These are phyloP conservation scores for Thraustochytrium sp. DNA, from an alignment of 352 stramenopile genomes.

Conservation along the genomic window DNA sequence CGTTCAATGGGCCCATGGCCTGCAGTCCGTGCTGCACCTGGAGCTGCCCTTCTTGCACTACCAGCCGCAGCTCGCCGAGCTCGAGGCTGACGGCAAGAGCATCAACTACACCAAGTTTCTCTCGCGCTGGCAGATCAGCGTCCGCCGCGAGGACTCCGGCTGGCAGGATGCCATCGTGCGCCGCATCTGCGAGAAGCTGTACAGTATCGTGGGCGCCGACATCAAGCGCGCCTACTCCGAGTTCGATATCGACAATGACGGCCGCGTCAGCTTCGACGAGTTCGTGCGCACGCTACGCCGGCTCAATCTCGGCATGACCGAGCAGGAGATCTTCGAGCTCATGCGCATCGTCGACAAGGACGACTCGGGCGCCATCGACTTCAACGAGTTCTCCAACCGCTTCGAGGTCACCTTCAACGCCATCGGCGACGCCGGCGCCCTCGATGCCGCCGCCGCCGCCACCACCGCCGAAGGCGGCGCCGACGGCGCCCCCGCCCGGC, in stretches of 20 bases:
- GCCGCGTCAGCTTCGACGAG: conserved; percentile 84
- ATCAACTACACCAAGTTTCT: conserved; percentile 90
- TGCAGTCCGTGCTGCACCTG: conserved; percentile 79
- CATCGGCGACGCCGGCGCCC: background rate
- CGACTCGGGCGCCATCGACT: conserved; percentile 80
- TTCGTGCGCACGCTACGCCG: conserved; percentile 79
- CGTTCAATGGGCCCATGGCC: conserved; percentile 77
- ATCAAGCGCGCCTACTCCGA: conserved; percentile 75
- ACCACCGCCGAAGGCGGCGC: too few relatives aligned
- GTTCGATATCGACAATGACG: conserved; percentile 78
- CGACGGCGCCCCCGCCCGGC: background rate
- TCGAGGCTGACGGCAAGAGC: conserved; percentile 63
- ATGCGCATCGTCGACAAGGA: conserved; percentile 85
- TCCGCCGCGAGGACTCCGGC: conserved; percentile 70
- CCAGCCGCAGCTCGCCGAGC: conserved; percentile 72
- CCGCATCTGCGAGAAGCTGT: conserved; percentile 82
- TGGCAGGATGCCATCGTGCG: conserved; percentile 84
- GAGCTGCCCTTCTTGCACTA: conserved; percentile 82
- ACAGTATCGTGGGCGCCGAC: conserved; percentile 77
- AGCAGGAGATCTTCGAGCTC: conserved; percentile 82
- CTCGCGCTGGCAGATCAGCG: conserved; percentile 81
- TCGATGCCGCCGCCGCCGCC: conserved; percentile 58
- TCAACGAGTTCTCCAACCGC: conserved; percentile 77
- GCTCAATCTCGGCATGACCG: conserved; percentile 82
- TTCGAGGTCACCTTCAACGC: conserved; percentile 70